Conservation (phyloP, 2,329 filamentous ascomycete species). For the Chaetomiaceae sp. region DNA sequence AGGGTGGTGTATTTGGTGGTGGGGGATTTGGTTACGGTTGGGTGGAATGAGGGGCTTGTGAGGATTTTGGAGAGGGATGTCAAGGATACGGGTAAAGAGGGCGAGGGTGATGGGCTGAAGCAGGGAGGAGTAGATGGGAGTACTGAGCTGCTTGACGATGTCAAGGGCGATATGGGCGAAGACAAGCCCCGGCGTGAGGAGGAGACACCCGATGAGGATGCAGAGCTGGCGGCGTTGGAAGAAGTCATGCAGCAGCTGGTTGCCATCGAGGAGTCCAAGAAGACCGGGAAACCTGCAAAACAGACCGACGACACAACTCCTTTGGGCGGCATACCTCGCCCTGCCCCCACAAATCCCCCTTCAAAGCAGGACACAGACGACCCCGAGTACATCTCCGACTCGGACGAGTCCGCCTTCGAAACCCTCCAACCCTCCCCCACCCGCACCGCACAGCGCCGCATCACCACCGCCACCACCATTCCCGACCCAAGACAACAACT, state of each 20-base stretch:
- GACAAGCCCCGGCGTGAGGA: neutral
- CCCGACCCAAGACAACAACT: neutral
- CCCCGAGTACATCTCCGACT: slow-evolving; percentile 12
- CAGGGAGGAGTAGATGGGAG: neutral
- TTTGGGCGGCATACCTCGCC: neutral
- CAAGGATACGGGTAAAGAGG: neutral
- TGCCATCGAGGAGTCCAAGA: slow-evolving; percentile 10
- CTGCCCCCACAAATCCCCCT: neutral
- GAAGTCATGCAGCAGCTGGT: neutral
- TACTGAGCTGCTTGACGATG: neutral
- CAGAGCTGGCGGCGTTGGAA: neutral
- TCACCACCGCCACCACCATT: neutral
- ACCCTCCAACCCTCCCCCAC: slow-evolving; percentile 12
- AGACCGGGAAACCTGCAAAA: neutral
- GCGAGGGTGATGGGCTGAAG: neutral
- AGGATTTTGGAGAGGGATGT: slow-evolving; percentile 18
- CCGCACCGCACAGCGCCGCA: slow-evolving; percentile 13
- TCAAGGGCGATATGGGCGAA: neutral
- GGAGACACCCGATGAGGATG: neutral
- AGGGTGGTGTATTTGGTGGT: slow-evolving; percentile 42
- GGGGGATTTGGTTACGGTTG: slow-evolving; percentile 39
- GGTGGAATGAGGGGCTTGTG: slow-evolving; percentile 41
- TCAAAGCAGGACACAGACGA: slow-evolving; percentile 18
- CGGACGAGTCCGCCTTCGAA: slow-evolving; percentile 24
- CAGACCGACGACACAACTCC: too few species aligned